phyloP scores from a whole-genome alignment of 371 early-diverging fungal species.

The Mortierella sp. region DNA sequence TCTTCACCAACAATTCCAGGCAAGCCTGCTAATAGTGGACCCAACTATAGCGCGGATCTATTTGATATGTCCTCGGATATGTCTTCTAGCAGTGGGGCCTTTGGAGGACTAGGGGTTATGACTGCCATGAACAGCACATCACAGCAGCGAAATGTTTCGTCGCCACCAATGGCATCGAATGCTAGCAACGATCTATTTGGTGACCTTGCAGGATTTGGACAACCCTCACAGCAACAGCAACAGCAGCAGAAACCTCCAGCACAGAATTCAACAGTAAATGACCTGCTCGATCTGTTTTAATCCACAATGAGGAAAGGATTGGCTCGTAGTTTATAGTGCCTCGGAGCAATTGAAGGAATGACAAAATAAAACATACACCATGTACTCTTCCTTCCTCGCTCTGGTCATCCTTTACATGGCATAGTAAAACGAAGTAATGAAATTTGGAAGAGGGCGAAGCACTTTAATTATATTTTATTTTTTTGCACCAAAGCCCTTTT shows the following conservation, averaged over 20 bases:
- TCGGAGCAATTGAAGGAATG: not conserved
- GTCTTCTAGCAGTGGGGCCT: conserved; percentile 16
- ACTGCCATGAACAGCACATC: not conserved
- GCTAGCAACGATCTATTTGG: conserved; percentile 27
- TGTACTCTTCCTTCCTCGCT: too few species aligned
- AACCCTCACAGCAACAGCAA: conserved; percentile 10
- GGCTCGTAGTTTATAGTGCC: too few species aligned
- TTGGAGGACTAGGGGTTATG: conserved; percentile 30
- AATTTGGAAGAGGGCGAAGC: not conserved
- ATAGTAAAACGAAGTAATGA: not conserved
- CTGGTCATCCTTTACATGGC: too few species aligned
- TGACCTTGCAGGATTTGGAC: conserved; percentile 33
- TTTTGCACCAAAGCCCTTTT: not conserved
- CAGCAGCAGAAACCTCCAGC: conserved; percentile 8
- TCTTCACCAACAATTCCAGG: conserved; percentile 23
- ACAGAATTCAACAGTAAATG: conserved; percentile 14
- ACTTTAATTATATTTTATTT: not conserved
- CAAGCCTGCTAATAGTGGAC: conserved; percentile 11
- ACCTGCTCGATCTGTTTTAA: conserved; percentile 16
- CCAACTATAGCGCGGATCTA: conserved; percentile 41
- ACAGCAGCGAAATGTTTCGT: not conserved
- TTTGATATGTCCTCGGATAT: conserved; percentile 46
- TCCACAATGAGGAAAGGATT: not conserved
- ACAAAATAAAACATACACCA: too few species aligned
- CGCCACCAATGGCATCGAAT: not conserved